Evolutionary conservation across 257 asterid genomes (phyloP).

Genomic region (Leonotis leonurus): DNA sequence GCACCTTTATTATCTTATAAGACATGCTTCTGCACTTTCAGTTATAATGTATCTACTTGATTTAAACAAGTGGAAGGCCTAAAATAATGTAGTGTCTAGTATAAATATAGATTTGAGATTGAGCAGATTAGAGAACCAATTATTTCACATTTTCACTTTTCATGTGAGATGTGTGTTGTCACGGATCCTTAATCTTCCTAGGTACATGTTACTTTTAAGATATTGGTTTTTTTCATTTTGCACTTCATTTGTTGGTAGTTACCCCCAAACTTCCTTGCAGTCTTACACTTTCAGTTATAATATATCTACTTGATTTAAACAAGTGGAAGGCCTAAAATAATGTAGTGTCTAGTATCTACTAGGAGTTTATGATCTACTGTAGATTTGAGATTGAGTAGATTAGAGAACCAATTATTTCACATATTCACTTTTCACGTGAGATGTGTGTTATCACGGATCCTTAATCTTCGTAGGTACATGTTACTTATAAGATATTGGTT

Average conservation of each 20-base stretch:
- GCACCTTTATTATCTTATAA: background rate
- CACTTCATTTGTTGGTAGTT: background rate
- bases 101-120: too few relatives aligned
- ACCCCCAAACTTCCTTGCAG: background rate
- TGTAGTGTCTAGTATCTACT: too few relatives aligned
- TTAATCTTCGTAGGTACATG: background rate
- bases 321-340: background rate
- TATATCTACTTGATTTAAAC: background rate
- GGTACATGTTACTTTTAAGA: background rate
- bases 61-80: background rate
- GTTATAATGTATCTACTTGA: background rate
- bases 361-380: background rate
- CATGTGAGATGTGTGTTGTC: background rate
- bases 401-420: too few relatives aligned
- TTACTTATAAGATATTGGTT: background rate
- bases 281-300: background rate
- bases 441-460: background rate
- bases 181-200: background rate
- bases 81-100: too few relatives aligned
- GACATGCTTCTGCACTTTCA: background rate
- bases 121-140: too few relatives aligned
- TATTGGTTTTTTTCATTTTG: background rate
- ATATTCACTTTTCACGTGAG: too few relatives aligned
- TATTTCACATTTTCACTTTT: too few relatives aligned
- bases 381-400: too few relatives aligned